Evolutionary conservation across 2,329 filamentous ascomycete species (phyloP).

Genomic region (Paecilomyces variotii): DNA sequence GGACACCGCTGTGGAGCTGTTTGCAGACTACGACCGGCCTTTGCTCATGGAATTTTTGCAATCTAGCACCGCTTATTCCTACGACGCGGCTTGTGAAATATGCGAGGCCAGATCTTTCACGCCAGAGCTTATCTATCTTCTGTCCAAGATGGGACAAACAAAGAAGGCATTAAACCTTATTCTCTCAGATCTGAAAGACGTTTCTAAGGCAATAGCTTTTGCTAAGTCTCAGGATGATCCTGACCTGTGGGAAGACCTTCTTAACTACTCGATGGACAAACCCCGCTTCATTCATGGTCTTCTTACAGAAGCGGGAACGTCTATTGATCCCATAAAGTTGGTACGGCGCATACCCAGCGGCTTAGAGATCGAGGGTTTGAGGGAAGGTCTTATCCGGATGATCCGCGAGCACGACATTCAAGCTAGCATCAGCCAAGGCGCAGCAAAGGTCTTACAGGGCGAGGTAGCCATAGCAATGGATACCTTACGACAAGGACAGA

Average conservation of each 20-base stretch:
- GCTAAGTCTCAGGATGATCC: slow-evolving; percentile 88
- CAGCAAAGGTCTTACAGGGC: slow-evolving; percentile 74
- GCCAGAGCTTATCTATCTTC: slow-evolving; percentile 87
- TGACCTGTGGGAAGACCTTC: slow-evolving; percentile 88
- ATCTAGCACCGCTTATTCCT: slow-evolving; percentile 76
- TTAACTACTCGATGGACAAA: slow-evolving; percentile 97
- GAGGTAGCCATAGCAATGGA: slow-evolving; percentile 83
- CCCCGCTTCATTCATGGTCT: slow-evolving; percentile 87
- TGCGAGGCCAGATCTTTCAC: slow-evolving; percentile 78
- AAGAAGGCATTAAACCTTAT: slow-evolving; percentile 88
- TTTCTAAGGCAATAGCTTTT: slow-evolving; percentile 87
- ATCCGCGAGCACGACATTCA: slow-evolving; percentile 96
- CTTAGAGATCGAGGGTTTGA: slow-evolving; percentile 80
- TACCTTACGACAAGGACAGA: slow-evolving; percentile 68
- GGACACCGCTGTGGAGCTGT: slow-evolving; percentile 77
- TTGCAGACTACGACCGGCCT: slow-evolving; percentile 71
- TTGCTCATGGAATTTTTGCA: slow-evolving; percentile 83
- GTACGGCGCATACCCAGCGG: slow-evolving; percentile 88
- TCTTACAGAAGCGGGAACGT: slow-evolving; percentile 86
- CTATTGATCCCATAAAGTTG: slow-evolving; percentile 84
- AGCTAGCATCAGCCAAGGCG: slow-evolving; percentile 82
- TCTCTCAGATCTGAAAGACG: slow-evolving; percentile 84
- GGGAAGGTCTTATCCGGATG: slow-evolving; percentile 81
- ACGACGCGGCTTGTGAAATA: slow-evolving; percentile 62
- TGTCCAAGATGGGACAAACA: slow-evolving; percentile 90